A percentile compares a stretch with the other conserved stretches of the same genome.
These are phyloP conservation scores for Dysphania ambrosioides DNA, from an alignment of 148 eudicot species.

Conservation along the genomic window DNA sequence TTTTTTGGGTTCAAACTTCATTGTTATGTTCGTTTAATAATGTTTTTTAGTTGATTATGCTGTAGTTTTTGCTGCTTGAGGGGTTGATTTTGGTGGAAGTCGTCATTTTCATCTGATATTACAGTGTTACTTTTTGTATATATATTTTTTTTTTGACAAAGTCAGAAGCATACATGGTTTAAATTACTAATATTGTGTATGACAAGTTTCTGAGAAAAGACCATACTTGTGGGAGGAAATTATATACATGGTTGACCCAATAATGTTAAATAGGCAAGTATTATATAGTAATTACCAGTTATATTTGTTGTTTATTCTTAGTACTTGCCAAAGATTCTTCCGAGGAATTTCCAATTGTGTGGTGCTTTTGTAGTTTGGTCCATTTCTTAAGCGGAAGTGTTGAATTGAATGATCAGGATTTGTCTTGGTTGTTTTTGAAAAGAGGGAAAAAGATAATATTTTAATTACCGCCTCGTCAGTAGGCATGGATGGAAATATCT, in stretches of 20 bases:
- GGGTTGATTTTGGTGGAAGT: constrained; percentile 9
- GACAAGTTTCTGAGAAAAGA: constrained; percentile 20
- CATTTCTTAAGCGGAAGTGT: constrained; percentile 4
- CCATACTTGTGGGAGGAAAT: constrained; percentile 15
- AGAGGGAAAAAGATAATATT: background rate
- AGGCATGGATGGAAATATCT: constrained; percentile 15
- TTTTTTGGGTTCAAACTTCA: background rate
- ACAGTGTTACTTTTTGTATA: too few species aligned
- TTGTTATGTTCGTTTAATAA: background rate
- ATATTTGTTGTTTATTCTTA: background rate
- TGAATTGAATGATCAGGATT: background rate
- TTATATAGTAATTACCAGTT: background rate
- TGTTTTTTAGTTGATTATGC: constrained; percentile 7
- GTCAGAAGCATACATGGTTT: constrained; percentile 3
- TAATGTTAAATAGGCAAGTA: background rate
- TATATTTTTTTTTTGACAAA: constrained; percentile 14
- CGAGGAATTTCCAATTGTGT: constrained; percentile 7
- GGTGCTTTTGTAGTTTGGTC: constrained; percentile 12
- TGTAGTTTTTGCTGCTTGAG: constrained; percentile 17
- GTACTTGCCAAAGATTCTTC: background rate
- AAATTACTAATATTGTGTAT: constrained; percentile 4
- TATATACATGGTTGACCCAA: constrained; percentile 11
- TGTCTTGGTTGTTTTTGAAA: background rate
- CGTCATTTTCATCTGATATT: constrained; percentile 24
- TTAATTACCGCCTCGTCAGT: constrained; percentile 3